Percentiles rank a stretch among this genome's conserved stretches.
Conservation (phyloP, 208 protist species). For the Leishmania tarentolae region DNA sequence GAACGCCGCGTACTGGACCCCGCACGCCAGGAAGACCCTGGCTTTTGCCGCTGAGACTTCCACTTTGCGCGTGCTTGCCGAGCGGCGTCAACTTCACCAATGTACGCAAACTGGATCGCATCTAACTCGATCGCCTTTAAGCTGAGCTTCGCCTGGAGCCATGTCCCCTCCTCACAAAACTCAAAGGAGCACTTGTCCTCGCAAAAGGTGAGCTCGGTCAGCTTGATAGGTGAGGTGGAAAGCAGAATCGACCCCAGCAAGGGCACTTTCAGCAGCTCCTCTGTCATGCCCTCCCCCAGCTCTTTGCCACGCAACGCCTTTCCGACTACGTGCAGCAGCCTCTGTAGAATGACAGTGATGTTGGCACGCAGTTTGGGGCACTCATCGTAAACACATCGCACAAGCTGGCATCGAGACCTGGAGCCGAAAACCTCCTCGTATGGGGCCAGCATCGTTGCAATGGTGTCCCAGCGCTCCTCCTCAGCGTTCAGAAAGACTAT, state of each 20-base stretch:
- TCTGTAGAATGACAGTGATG: slow-evolving; percentile 32
- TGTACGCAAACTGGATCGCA: slow-evolving; percentile 60
- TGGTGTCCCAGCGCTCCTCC: slow-evolving; percentile 38
- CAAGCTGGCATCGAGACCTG: slow-evolving; percentile 41
- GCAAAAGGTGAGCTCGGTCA: slow-evolving; percentile 43
- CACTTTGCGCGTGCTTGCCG: slow-evolving; percentile 25
- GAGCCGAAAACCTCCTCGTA: slow-evolving; percentile 57
- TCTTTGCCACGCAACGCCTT: slow-evolving; percentile 32
- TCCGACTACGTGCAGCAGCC: slow-evolving; percentile 41
- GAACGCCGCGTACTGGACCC: slow-evolving; percentile 11
- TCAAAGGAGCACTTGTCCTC: slow-evolving; percentile 32
- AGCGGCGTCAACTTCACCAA: slow-evolving; percentile 42
- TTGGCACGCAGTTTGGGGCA: slow-evolving; percentile 38
- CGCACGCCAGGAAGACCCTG: slow-evolving; percentile 4
- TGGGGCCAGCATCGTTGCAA: slow-evolving; percentile 33
- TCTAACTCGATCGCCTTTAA: slow-evolving; percentile 45
- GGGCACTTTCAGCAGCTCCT: slow-evolving; percentile 45
- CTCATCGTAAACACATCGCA: slow-evolving; percentile 41
- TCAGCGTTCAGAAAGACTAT: slow-evolving; percentile 45
- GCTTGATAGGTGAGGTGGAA: slow-evolving; percentile 41
- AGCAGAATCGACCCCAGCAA: slow-evolving; percentile 54
- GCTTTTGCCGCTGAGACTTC: background rate
- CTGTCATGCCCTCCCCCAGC: slow-evolving; percentile 30
- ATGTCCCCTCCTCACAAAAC: slow-evolving; percentile 45
- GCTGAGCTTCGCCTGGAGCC: slow-evolving; percentile 37